phyloP scores from a whole-genome alignment of 345 rosid species.

The Pistacia integerrima region DNA sequence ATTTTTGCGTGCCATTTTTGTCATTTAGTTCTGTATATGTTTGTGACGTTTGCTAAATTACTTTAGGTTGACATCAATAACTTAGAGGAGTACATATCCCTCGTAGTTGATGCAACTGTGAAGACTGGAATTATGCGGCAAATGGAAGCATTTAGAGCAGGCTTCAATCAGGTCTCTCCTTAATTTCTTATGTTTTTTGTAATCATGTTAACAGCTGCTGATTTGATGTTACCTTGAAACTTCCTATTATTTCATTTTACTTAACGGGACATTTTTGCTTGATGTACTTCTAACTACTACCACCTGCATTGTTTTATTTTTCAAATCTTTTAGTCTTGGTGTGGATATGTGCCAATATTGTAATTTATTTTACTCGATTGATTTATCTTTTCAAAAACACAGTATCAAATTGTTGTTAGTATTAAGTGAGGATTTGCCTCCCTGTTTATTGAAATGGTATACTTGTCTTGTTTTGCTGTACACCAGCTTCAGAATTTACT shows the following conservation, averaged over 20 bases:
- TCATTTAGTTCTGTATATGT: background rate
- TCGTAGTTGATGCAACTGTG: constrained; percentile 92
- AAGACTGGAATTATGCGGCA: constrained; percentile 80
- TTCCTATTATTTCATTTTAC: background rate
- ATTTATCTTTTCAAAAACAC: background rate
- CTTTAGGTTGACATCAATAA: constrained; percentile 75
- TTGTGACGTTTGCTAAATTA: constrained; percentile 2
- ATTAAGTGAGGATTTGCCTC: background rate
- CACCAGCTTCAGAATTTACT: constrained; percentile 4
- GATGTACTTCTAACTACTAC: background rate
- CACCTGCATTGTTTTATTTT: background rate
- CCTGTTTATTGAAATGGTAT: background rate
- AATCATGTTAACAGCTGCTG: background rate
- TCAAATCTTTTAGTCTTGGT: background rate
- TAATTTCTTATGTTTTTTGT: background rate
- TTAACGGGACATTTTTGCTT: background rate
- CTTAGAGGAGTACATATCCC: constrained; percentile 83
- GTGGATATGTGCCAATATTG: background rate
- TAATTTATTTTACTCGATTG: constrained; percentile 8
- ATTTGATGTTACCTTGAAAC: background rate
- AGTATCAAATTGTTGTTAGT: background rate
- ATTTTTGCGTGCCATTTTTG: background rate
- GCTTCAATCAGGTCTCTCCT: constrained; percentile 84
- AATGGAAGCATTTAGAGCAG: constrained; percentile 89
- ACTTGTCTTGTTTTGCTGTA: background rate